Evolutionary conservation across 768 basidiomycete species (phyloP).

Genomic region (Termitomyces sp.): DNA sequence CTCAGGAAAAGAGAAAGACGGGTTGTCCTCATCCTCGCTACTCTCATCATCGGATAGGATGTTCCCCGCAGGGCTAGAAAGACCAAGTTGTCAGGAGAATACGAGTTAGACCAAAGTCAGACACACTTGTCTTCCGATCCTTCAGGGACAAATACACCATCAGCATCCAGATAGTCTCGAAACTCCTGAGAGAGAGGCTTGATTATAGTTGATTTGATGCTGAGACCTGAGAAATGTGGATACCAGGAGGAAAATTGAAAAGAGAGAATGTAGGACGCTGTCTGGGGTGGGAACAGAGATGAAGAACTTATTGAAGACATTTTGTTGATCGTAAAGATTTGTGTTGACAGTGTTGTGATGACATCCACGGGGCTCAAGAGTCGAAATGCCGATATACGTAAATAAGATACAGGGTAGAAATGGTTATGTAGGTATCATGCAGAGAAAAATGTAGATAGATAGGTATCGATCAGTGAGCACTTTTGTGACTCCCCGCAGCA

Average conservation of each 20-base stretch:
- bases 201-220: constrained; percentile 72
- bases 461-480: constrained; percentile 25
- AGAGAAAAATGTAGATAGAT: not conserved
- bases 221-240: constrained; percentile 53
- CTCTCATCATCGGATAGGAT: constrained; percentile 56
- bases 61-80: constrained; percentile 43
- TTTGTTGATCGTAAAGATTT: not conserved
- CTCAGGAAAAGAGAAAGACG: constrained; percentile 68
- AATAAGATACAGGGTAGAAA: constrained; percentile 8
- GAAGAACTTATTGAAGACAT: constrained; percentile 8
- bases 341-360: not conserved
- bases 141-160: constrained; percentile 79
- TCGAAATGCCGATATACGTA: not conserved
- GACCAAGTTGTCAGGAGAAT: constrained; percentile 1
- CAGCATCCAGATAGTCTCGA: constrained; percentile 67
- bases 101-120: not conserved
- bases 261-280: constrained; percentile 48
- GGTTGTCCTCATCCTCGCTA: constrained; percentile 24
- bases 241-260: constrained; percentile 91
- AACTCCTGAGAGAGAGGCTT: constrained; percentile 63
- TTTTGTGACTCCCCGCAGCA: constrained; percentile 31
- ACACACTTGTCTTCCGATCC: constrained; percentile 76
- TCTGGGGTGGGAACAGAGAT: constrained; percentile 47
- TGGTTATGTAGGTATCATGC: constrained; percentile 2
- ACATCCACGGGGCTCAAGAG: not conserved